Evolutionary conservation across 176 grass and related monocot species (phyloP).

Genomic region (Chrysopogon serrulatus): DNA sequence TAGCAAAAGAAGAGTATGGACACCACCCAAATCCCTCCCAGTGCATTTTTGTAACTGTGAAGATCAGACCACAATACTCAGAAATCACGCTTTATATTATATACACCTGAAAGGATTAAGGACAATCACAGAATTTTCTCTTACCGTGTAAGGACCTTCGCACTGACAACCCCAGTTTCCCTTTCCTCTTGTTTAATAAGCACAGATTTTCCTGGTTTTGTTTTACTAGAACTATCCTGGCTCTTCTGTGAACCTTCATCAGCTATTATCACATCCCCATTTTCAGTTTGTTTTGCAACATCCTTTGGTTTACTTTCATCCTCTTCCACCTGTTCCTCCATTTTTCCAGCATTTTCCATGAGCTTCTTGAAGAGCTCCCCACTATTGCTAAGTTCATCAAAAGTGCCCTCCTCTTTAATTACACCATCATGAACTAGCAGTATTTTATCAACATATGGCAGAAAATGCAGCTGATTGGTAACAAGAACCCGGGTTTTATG

Average conservation of each 20-base stretch:
- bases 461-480: conserved; percentile 98
- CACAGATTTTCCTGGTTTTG: conserved; percentile 79
- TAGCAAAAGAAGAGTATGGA: conserved; percentile 72
- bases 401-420: conserved; percentile 94
- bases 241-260: conserved; percentile 42
- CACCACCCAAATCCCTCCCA: conserved; percentile 95
- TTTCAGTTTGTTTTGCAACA: conserved; percentile 45
- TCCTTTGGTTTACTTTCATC: conserved; percentile 49
- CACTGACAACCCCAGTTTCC: conserved; percentile 93
- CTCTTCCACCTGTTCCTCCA: conserved; percentile 95
- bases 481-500: conserved; percentile 95
- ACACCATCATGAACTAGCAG: conserved; percentile 87
- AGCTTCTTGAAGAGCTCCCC: conserved; percentile 88
- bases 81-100: conserved; percentile 9
- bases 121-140: neutral
- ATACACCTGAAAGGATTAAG: neutral
- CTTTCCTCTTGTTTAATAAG: conserved; percentile 98
- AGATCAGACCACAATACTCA: conserved; percentile 17
- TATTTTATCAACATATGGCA: conserved; percentile 93
- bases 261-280: conserved; percentile 34
- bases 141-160: conserved; percentile 93
- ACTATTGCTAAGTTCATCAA: conserved; percentile 86
- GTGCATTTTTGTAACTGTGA: conserved; percentile 90
- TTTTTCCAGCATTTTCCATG: conserved; percentile 99
- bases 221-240: conserved; percentile 50